Evolutionary conservation across 2,329 filamentous ascomycete genomes (phyloP).

Genomic region (Monosporascus ibericus): DNA sequence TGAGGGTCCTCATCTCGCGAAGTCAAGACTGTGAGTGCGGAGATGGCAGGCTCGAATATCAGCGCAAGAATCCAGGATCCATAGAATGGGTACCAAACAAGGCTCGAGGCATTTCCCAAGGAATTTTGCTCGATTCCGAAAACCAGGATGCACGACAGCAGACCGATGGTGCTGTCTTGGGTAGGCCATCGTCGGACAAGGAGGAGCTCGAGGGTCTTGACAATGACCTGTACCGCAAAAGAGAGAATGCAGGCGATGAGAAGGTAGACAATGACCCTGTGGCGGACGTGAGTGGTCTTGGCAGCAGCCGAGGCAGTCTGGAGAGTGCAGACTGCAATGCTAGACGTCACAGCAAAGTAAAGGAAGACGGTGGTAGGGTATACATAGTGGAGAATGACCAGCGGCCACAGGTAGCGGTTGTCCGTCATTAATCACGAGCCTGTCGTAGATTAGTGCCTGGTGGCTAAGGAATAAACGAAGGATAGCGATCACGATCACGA

Average conservation of each 20-base stretch:
- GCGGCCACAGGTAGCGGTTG: conserved; percentile 19
- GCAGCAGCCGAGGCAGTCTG: conserved; percentile 35
- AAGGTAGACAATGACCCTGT: conserved; percentile 36
- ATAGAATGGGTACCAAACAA: conserved; percentile 57
- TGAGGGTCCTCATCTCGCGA: background rate
- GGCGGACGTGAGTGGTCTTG: conserved; percentile 32
- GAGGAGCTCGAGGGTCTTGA: conserved; percentile 31
- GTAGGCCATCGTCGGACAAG: conserved; percentile 32
- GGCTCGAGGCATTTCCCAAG: conserved; percentile 42
- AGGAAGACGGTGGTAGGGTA: conserved; percentile 51
- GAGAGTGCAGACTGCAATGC: conserved; percentile 46
- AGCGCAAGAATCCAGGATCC: conserved; percentile 57
- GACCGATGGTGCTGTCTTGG: conserved; percentile 46
- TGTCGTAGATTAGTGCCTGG: background rate
- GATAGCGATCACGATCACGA: background rate
- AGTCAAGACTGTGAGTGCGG: conserved; percentile 29
- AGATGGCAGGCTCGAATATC: conserved; percentile 45
- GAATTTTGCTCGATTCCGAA: conserved; percentile 55
- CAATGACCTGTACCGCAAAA: conserved; percentile 41
- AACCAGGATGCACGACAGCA: conserved; percentile 56
- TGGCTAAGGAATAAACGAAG: background rate
- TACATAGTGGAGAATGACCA: conserved; percentile 48
- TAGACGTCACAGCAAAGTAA: conserved; percentile 49
- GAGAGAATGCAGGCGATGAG: conserved; percentile 37
- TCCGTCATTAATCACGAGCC: conserved; percentile 2